Evolutionary conservation across 257 asterid species (phyloP).

Genomic region (Hygrophila difformis): DNA sequence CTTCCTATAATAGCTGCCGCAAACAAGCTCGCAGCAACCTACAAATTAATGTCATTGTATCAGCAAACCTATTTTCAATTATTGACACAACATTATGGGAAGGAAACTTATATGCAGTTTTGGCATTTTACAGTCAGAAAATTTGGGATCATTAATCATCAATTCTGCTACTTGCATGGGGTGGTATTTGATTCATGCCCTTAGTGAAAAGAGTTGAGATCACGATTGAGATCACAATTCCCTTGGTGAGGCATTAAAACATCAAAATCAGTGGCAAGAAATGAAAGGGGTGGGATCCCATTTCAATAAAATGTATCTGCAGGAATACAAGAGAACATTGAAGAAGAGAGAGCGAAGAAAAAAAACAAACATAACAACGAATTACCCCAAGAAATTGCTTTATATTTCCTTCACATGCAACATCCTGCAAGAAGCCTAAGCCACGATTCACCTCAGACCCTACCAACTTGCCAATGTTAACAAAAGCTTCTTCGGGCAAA

Average conservation of each 20-base stretch:
- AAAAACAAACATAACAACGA: not conserved
- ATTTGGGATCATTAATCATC: too few species aligned
- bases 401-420: conserved; percentile 49
- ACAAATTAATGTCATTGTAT: conserved; percentile 25
- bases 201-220: not conserved
- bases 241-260: too few species aligned
- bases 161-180: too few species aligned
- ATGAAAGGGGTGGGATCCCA: too few species aligned
- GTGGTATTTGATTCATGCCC: too few species aligned
- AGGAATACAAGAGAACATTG: not conserved
- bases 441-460: conserved; percentile 49
- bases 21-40: conserved; percentile 61
- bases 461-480: conserved; percentile 38
- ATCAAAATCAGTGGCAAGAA: too few species aligned
- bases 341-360: not conserved
- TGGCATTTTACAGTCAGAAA: too few species aligned
- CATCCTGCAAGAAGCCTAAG: conserved; percentile 49
- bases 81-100: not conserved
- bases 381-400: conserved; percentile 61
- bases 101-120: too few species aligned
- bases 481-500: conserved; percentile 49
- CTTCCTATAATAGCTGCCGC: conserved; percentile 76
- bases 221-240: not conserved
- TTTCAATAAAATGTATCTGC: too few species aligned
- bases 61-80: not conserved